Base-by-base conservation (phyloP, 2,329 filamentous ascomycete species). In the Coniochaeta sp. region DNA sequence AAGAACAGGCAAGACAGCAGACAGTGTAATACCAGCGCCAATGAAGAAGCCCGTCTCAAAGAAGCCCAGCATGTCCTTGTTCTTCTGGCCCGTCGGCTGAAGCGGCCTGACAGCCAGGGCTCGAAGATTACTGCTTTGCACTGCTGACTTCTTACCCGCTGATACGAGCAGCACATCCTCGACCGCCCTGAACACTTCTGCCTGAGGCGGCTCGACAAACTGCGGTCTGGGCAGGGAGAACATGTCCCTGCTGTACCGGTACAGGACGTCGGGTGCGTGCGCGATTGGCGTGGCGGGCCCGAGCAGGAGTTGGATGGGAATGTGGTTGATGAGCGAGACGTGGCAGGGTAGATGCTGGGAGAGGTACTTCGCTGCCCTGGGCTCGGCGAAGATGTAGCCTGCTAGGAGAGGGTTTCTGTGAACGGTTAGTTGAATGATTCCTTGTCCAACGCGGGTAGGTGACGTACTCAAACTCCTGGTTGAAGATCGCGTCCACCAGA, bases 251-350 rank as follows among this genome's bases (percentile, higher is more conserved):
- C 62, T 64, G 57, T 79, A 80, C 20, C 74, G 68, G 6, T 54
- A 61, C 48, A 54, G 56, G 28, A 58, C 61, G 47, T 55, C 63
- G 16, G 54, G 60, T 35, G 49, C 57, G 57, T 58, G 57, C n/a
- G 56, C 61, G 20, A 52, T 56, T 14, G 67, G 70, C 24, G 66
- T 64, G 24, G 67, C 67, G 3, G 66, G 71, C 2, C 67, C 70
- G 38, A 71, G 66, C 4, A 85, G 71, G 2, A 85, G 65, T 30
- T 77, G 71, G 2, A 67, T 55, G 0, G 82, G 81, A 6, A 85
- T 71, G 50, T 82, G 75, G 61, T 85, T 85, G 51, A 80, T 66
- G 59, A 76, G 78, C 0, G 76, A 74, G 1, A 74, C 61, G 12
- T 74, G 66, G 3, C 78, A 68, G 8, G 69, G 59, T 31, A 84